Percentiles rank a stretch among this genome's conserved stretches.
These are phyloP conservation scores for Phaeolepiota aurea DNA, from an alignment of 768 basidiomycete genomes.

Conservation along the genomic window DNA sequence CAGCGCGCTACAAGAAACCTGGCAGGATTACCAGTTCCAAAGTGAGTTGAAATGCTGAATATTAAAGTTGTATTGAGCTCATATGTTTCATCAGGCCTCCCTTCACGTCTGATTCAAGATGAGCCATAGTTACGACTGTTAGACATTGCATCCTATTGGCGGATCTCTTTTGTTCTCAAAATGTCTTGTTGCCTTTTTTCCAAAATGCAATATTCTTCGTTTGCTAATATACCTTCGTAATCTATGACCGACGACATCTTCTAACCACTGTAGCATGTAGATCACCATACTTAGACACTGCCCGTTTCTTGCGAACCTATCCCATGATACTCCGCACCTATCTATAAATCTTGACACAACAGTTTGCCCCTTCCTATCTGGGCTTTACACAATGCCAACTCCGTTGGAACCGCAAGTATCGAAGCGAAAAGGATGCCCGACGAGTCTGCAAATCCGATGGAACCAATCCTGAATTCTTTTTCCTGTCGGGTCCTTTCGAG, in stretches of 20 bases:
- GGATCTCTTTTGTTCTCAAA: too few relatives aligned
- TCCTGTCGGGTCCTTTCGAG: constrained; percentile 62
- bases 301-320: not conserved
- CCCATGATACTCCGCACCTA: not conserved
- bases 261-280: too few relatives aligned
- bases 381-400: constrained; percentile 65
- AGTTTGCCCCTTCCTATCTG: constrained; percentile 66
- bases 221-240: too few relatives aligned
- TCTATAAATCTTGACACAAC: constrained; percentile 58
- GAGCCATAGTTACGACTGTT: too few relatives aligned
- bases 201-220: too few relatives aligned
- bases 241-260: too few relatives aligned
- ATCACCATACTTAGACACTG: too few relatives aligned
- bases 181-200: too few relatives aligned
- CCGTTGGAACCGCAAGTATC: constrained; percentile 63
- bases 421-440: constrained; percentile 63
- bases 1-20: constrained; percentile 55
- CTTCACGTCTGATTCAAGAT: too few relatives aligned
- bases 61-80: too few relatives aligned
- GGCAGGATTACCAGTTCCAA: constrained; percentile 28
- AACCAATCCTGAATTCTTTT: constrained; percentile 85
- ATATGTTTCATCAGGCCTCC: too few relatives aligned
- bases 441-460: constrained; percentile 81
- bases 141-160: too few relatives aligned
- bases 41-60: constrained; percentile 1